Percentiles rank a stretch among this genome's conserved stretches.
phyloP scores from a whole-genome alignment of 768 basidiomycete genomes.

The Phanerochaete sordida region DNA sequence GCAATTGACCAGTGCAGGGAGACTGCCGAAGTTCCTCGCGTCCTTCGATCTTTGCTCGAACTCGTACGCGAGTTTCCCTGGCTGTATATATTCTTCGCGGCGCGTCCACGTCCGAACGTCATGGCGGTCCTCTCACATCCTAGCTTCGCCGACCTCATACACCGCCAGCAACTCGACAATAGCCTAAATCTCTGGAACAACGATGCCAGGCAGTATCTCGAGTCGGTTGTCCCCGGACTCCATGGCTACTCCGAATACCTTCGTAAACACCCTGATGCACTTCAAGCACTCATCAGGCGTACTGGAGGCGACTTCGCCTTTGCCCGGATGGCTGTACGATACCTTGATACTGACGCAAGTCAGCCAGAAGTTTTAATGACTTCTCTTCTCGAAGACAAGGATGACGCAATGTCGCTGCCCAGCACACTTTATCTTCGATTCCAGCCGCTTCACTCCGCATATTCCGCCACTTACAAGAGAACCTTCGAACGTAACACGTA shows the following conservation, averaged over 20 bases:
- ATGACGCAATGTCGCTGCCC: background rate
- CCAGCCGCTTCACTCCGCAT: background rate
- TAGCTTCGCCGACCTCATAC: too few species aligned
- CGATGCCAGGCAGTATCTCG: background rate
- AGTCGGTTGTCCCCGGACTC: background rate
- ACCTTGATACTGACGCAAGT: background rate
- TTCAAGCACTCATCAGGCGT: background rate
- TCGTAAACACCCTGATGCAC: background rate
- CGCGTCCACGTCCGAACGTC: background rate
- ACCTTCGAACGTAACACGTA: background rate
- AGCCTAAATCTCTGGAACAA: background rate
- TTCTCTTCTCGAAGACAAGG: background rate
- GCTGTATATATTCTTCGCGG: background rate
- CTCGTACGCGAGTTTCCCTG: background rate
- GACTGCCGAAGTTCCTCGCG: background rate
- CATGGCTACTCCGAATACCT: background rate
- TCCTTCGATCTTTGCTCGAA: background rate
- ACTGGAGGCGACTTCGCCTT: background rate
- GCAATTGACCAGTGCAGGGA: background rate
- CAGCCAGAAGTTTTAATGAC: background rate
- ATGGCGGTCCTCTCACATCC: background rate
- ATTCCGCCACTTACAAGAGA: background rate
- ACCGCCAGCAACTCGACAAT: too few species aligned
- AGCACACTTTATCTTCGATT: background rate
- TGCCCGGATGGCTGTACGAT: background rate